Evolutionary conservation across 441 rosid species (phyloP).

Genomic region (Pelargonium fulgidum): DNA sequence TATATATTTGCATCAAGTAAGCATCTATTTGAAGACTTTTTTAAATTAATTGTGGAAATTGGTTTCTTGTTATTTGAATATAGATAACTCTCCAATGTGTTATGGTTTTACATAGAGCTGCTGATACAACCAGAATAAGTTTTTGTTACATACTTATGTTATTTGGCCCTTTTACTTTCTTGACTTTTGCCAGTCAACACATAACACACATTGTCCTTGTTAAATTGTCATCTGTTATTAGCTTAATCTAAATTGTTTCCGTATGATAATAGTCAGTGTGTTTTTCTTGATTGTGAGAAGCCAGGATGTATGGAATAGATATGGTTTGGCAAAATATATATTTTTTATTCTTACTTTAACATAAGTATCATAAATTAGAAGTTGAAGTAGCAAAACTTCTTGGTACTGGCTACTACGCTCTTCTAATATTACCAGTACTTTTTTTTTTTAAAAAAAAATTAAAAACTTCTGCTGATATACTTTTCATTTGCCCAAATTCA

Average conservation of each 20-base stretch:
- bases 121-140: not conserved
- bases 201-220: not conserved
- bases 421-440: not conserved
- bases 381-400: not conserved
- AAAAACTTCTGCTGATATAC: not conserved
- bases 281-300: not conserved
- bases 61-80: not conserved
- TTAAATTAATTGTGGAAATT: not conserved
- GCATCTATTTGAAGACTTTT: not conserved
- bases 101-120: not conserved
- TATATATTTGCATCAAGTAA: not conserved
- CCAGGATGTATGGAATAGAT: not conserved
- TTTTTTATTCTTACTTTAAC: not conserved
- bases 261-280: too few relatives aligned
- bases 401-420: not conserved
- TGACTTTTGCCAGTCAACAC: not conserved
- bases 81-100: not conserved
- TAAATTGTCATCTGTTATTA: not conserved
- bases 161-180: not conserved
- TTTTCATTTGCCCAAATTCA: slow-evolving; percentile 7
- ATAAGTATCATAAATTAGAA: not conserved
- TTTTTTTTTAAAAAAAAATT: not conserved
- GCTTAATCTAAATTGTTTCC: not conserved
- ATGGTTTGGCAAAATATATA: not conserved
- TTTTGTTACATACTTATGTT: not conserved